A percentile compares a stretch with the other conserved stretches of the same genome.
phyloP scores from a whole-genome alignment of 2,329 filamentous ascomycete genomes.

The Dactylellina haptotyla region DNA sequence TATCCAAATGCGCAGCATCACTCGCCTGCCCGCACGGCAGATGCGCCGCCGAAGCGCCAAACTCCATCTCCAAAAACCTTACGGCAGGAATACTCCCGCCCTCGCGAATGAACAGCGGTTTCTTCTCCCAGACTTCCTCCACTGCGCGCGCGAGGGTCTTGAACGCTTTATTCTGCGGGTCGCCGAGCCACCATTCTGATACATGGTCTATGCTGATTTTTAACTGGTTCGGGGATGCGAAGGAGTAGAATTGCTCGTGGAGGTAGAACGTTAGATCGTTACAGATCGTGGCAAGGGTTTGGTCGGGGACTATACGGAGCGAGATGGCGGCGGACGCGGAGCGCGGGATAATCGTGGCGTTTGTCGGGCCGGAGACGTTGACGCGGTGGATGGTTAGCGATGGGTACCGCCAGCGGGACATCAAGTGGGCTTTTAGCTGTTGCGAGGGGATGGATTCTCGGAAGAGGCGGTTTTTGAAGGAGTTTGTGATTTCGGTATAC shows the following conservation, averaged over 20 bases:
- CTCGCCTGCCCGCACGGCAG: conserved; percentile 94
- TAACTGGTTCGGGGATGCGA: conserved; percentile 83
- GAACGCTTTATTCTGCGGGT: conserved; percentile 90
- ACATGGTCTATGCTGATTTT: conserved; percentile 87
- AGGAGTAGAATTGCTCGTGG: conserved; percentile 73
- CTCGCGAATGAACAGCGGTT: conserved; percentile 91
- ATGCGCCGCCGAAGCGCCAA: conserved; percentile 88
- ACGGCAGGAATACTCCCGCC: conserved; percentile 96
- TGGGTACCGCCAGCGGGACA: conserved; percentile 94
- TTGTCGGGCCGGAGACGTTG: conserved; percentile 86
- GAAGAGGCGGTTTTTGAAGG: conserved; percentile 39
- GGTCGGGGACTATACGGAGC: conserved; percentile 89
- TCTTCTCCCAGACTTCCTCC: conserved; percentile 78
- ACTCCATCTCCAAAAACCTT: conserved; percentile 92
- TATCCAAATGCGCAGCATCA: conserved; percentile 92
- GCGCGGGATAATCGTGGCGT: conserved; percentile 89
- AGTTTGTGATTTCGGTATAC: conserved; percentile 57
- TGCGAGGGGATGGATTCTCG: conserved; percentile 68
- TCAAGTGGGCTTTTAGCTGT: conserved; percentile 82
- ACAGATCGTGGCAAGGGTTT: conserved; percentile 83
- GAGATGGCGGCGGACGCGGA: conserved; percentile 89
- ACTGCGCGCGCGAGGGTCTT: conserved; percentile 86
- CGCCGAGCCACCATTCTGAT: conserved; percentile 95
- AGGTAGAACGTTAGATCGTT: conserved; percentile 74
- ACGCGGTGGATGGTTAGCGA: conserved; percentile 94